phyloP scores from a whole-genome alignment of 202 grass and related monocot genomes.

The Musa balbisiana region DNA sequence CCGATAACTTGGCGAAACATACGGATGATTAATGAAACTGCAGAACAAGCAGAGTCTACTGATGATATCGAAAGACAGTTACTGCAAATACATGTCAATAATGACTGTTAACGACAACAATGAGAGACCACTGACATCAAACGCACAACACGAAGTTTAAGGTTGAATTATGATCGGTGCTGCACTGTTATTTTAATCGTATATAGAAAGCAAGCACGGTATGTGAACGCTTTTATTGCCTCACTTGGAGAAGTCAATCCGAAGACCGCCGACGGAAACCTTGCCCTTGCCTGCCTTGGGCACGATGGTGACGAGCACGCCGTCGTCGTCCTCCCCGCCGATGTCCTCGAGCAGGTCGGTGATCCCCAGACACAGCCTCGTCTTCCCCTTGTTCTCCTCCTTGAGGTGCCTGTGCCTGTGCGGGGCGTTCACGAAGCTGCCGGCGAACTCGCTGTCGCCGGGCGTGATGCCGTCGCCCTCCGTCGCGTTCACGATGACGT shows the following conservation, averaged over 20 bases:
- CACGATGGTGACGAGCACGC: constrained; percentile 44
- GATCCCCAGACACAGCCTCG: constrained; percentile 41
- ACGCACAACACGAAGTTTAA: too few relatives aligned
- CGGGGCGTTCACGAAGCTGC: constrained; percentile 55
- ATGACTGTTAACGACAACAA: too few relatives aligned
- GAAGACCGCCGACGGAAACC: constrained; percentile 40
- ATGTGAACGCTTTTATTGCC: too few relatives aligned
- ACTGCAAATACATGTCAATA: too few relatives aligned
- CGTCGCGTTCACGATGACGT: constrained; percentile 51
- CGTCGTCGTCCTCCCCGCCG: constrained; percentile 33
- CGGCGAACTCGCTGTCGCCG: constrained; percentile 39
- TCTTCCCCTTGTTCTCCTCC: constrained; percentile 21
- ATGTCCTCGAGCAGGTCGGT: constrained; percentile 52
- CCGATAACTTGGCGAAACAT: too few relatives aligned
- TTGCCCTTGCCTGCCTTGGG: constrained; percentile 37
- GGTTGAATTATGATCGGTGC: too few relatives aligned
- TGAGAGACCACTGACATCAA: too few relatives aligned
- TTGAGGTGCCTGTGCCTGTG: constrained; percentile 31
- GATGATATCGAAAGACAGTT: too few relatives aligned
- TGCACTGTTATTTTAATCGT: too few relatives aligned
- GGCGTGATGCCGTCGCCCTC: constrained; percentile 31
- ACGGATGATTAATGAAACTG: too few relatives aligned
- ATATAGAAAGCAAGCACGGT: too few relatives aligned
- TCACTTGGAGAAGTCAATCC: constrained; percentile 35
- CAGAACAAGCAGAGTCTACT: too few relatives aligned